Percentiles rank a stretch among this genome's conserved stretches.
Conservation (phyloP, 805 yeast species). For the Wickerhamomyces queroliae region DNA sequence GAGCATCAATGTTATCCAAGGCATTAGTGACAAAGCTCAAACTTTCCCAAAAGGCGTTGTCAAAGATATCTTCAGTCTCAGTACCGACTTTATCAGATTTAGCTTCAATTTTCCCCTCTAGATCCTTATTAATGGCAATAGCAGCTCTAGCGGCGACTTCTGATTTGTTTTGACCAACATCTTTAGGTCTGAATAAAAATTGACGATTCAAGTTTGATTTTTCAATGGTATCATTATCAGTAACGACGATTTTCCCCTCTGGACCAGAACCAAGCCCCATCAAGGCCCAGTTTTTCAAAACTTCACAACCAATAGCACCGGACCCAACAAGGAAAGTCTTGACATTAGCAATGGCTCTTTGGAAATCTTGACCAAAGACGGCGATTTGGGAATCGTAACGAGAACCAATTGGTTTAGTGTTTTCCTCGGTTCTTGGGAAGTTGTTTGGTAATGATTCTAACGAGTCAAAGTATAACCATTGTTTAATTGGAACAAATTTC, state of each 20-base stretch:
- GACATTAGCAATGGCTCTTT: slow-evolving; percentile 65
- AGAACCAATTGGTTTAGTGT: slow-evolving; percentile 68
- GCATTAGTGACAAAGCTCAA: slow-evolving; percentile 95
- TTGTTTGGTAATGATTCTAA: slow-evolving; percentile 79
- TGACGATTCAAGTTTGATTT: slow-evolving; percentile 95
- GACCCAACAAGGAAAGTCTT: slow-evolving; percentile 91
- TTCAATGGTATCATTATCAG: slow-evolving; percentile 94
- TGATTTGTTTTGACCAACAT: slow-evolving; percentile 88
- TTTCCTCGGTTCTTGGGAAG: slow-evolving; percentile 60
- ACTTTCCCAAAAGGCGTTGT: slow-evolving; percentile 78
- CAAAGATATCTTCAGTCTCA: slow-evolving; percentile 83
- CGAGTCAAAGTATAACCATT: slow-evolving; percentile 90
- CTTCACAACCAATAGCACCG: slow-evolving; percentile 99
- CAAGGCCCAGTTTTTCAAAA: slow-evolving; percentile 97
- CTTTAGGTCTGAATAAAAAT: slow-evolving; percentile 89
- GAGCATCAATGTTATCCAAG: slow-evolving; percentile 94
- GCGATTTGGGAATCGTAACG: slow-evolving; percentile 96
- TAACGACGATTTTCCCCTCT: slow-evolving; percentile 74
- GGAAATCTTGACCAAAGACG: slow-evolving; percentile 79
- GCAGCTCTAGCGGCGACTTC: slow-evolving; percentile 89
- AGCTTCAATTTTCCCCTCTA: slow-evolving; percentile 70
- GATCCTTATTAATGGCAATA: slow-evolving; percentile 76
- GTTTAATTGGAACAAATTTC: slow-evolving; percentile 89
- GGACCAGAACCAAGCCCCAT: slow-evolving; percentile 94
- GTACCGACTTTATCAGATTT: slow-evolving; percentile 85